Evolutionary conservation across 495 filamentous ascomycete species (phyloP), one percentile per base, ranked within the genome.

Genomic region (Haplographium delicatum): DNA sequence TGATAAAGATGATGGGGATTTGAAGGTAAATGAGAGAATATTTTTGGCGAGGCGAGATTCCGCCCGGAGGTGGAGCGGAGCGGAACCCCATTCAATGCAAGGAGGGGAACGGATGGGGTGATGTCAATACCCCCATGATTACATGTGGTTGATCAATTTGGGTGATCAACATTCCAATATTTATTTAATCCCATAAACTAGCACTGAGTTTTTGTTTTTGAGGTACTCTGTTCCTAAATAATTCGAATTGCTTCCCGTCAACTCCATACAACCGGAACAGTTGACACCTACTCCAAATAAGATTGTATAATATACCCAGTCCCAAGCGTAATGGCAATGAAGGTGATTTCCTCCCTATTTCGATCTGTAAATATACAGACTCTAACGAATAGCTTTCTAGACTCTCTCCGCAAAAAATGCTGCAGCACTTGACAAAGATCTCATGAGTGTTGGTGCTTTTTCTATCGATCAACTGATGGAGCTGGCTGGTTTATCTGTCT

Each of bases 391-490:
- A 10, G 18, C 20, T 37, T 18, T 39, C 5, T 18, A 95, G 90
- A 91, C 89, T 26, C 78, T 96, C 48, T 85, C 84, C 0, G 86
- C 89, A 25, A 89, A 91, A 66, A 86, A 88, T 59, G 91, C 93
- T 2, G 84, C 85, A 0, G 84, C 86, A 27, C 80, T 98, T 3
- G 93, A 98, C 65, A 81, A 85, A 65, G 93, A 98, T 58, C 82
- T 98, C 34, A 97, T 97, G 93, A 86, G 81, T 65, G 74, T 80
- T 16, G 91, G 94, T 3, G 93, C 85, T 18, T 98, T 91, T 72
- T 95, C 89, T 2, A 75, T 98, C 33, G 93, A 97, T 66, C 93
- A 98, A 65, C 72, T 98, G 44, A 98, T 98, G 93, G 93, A 98
- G 63, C 72, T 98, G 2, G 93, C 93, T 25, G 93, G 93, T 0